A percentile compares a stretch with the other conserved stretches of the same genome.
Conservation (phyloP, 164 flowering plant species). For the Aristolochia fimbriata region DNA sequence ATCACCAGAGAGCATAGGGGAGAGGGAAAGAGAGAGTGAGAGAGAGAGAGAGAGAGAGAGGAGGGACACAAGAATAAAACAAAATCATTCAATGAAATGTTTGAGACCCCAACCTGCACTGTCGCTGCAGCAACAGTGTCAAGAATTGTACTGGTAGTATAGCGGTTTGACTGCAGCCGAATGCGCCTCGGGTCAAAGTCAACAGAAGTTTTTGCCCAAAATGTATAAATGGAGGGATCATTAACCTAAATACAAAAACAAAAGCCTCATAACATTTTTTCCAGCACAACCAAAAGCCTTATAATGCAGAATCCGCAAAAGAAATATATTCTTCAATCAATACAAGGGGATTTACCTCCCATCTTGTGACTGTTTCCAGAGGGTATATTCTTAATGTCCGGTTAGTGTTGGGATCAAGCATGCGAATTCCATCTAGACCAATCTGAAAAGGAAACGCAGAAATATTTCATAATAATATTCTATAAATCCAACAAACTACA, state of each 20-base stretch:
- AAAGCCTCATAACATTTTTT: neutral
- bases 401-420: constrained; percentile 79
- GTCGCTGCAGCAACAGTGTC: constrained; percentile 93
- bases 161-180: constrained; percentile 84
- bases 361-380: constrained; percentile 81
- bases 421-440: constrained; percentile 93
- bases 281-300: neutral
- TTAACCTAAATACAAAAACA: constrained; percentile 32
- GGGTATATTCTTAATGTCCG: constrained; percentile 88
- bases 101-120: constrained; percentile 48
- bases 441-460: constrained; percentile 36
- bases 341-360: constrained; percentile 50
- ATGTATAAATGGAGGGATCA: constrained; percentile 65
- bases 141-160: constrained; percentile 76
- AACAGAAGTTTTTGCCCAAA: constrained; percentile 93
- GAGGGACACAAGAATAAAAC: neutral
- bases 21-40: neutral
- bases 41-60: neutral
- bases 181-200: constrained; percentile 92
- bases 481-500: no score
- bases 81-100: neutral
- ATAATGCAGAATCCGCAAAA: neutral
- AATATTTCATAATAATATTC: no score
- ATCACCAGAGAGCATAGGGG: no score
- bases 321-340: neutral